Evolutionary conservation across 1,139 yeast genomes (phyloP), one percentile per base, ranked within the genome.

Genomic region (Pichia sp.): DNA sequence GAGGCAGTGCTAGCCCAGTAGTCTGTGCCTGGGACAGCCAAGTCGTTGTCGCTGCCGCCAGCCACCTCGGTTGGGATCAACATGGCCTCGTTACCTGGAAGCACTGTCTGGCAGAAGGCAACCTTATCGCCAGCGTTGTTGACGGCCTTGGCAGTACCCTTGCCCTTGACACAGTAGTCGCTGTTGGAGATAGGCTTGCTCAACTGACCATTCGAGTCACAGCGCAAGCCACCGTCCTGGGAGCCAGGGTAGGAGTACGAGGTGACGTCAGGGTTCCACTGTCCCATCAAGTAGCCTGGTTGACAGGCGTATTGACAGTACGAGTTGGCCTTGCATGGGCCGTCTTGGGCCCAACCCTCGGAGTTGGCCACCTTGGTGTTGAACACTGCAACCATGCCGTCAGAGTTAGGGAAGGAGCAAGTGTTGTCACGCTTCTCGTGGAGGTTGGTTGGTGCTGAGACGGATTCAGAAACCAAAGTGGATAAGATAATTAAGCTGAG

Each of bases 21-120:
- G 57, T 80, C 81, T 1, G 90, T 74, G 46, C 89, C 95, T 20
- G 96, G 96, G 52, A 90, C 96, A 33, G 97, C 96, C 58, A 90
- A 73, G 2, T 77, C 75, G 57, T 75, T 71, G 17, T 73, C 60
- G 17, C 73, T 63, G 12, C 81, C 80, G 10, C 77, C 72, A 30
- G 71, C 74, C 51, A 87, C 82, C 55, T 76, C 71, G 33, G 95
- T 89, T 57, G 97, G 97, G 61, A 90, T 89, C 68, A 89, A 76
- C 97, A 90, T 90, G 64, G 90, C 95, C 73, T 90, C 96, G 69
- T 88, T 87, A 58, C 97, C 97, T 27, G 97, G 97, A 58, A 90
- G 76, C 14, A 90, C 96, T 3, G 96, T 90, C 74, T 91, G 97
- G 71, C 97, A 90, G 71, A 90, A 84, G 10, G 96, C 91, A 60